Conservation (phyloP, 2,329 filamentous ascomycete genomes). For the Pseudofabraea citricarpa region DNA sequence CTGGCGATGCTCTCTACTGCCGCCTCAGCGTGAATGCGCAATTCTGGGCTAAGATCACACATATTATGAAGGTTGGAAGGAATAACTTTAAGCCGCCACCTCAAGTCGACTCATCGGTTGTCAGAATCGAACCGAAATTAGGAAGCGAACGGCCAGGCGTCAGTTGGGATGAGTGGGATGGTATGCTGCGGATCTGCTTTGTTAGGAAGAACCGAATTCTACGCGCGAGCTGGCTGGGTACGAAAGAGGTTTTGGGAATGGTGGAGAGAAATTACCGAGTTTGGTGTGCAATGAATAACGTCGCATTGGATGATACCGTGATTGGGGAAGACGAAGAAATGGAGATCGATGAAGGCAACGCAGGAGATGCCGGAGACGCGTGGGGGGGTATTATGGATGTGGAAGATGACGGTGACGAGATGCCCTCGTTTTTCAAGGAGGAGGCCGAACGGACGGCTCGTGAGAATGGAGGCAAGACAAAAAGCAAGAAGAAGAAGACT, state of each 20-base stretch:
- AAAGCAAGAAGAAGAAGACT: constrained; percentile 70
- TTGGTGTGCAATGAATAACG: constrained; percentile 83
- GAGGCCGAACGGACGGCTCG: constrained; percentile 31
- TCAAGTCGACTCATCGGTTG: constrained; percentile 85
- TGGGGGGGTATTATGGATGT: constrained; percentile 46
- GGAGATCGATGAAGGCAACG: constrained; percentile 40
- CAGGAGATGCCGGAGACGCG: constrained; percentile 42
- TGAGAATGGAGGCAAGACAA: constrained; percentile 47
- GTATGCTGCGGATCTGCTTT: constrained; percentile 77
- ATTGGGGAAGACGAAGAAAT: constrained; percentile 38
- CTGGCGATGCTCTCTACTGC: constrained; percentile 84
- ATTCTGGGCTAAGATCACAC: constrained; percentile 73
- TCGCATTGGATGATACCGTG: constrained; percentile 66
- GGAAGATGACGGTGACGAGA: constrained; percentile 51
- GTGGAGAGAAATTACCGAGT: constrained; percentile 85
- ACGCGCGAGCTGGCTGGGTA: constrained; percentile 74
- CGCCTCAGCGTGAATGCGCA: constrained; percentile 90
- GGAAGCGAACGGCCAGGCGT: constrained; percentile 76
- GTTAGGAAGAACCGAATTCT: constrained; percentile 89
- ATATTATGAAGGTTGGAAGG: constrained; percentile 88
- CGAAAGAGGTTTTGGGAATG: constrained; percentile 74
- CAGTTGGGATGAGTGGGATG: constrained; percentile 93
- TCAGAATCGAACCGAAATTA: constrained; percentile 82
- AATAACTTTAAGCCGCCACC: constrained; percentile 97
- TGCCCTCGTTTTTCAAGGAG: constrained; percentile 82